Evolutionary conservation across 495 filamentous ascomycete genomes (phyloP).

Genomic region (Penicillium silybi): DNA sequence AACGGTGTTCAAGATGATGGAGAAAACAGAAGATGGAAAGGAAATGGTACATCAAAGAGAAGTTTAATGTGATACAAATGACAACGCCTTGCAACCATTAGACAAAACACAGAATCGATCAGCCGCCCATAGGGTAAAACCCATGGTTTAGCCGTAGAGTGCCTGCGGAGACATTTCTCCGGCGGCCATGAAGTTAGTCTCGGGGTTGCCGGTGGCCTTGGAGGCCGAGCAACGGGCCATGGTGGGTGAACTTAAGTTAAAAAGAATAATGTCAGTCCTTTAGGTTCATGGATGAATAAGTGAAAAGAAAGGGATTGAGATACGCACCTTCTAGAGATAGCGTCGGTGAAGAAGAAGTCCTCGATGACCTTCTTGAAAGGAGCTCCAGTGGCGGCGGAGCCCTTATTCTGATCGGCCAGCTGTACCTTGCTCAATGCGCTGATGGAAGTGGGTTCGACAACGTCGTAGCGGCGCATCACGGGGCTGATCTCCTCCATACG

Average conservation of each 20-base stretch:
- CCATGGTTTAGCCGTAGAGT: constrained; percentile 35
- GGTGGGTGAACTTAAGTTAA: constrained; percentile 69
- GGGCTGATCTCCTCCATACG: constrained; percentile 95
- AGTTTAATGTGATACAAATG: constrained; percentile 41
- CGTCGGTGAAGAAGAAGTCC: constrained; percentile 97
- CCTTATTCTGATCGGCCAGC: constrained; percentile 93
- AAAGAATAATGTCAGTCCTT: constrained; percentile 20
- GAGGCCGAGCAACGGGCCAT: constrained; percentile 94
- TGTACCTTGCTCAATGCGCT: constrained; percentile 79
- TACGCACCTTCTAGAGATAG: constrained; percentile 84
- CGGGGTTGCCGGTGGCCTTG: constrained; percentile 63
- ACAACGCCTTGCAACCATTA: constrained; percentile 43
- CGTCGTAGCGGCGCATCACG: constrained; percentile 80
- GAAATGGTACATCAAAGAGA: constrained; percentile 28
- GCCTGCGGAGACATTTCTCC: constrained; percentile 57
- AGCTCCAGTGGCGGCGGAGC: constrained; percentile 57
- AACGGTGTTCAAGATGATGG: constrained; percentile 19
- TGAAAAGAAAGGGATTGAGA: background rate
- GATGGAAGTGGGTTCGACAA: constrained; percentile 75
- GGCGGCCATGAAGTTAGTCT: constrained; percentile 84
- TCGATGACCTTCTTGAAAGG: constrained; percentile 80
- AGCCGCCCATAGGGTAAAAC: constrained; percentile 12
- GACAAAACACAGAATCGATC: constrained; percentile 32
- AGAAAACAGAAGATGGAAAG: constrained; percentile 20
- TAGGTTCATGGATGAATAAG: background rate